A percentile compares a stretch with the other conserved stretches of the same genome.
Conservation (phyloP, 306 rosid genomes). For the Lupinus albus region DNA sequence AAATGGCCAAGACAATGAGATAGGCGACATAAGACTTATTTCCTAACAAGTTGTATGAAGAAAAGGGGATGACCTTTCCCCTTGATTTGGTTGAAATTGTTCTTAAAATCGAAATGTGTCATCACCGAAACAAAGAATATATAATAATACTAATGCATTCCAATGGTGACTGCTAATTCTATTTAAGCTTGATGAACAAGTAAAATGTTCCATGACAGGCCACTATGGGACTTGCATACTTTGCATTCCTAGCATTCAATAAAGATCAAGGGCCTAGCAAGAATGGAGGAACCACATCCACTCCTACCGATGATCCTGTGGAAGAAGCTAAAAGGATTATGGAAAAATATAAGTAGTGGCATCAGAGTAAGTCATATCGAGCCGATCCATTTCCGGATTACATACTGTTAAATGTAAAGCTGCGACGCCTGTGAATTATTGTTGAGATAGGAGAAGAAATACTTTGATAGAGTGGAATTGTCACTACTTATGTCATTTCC, state of each 20-base stretch:
- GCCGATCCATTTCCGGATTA: slow-evolving; percentile 33
- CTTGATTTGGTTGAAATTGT: background rate
- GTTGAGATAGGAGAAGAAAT: slow-evolving; percentile 16
- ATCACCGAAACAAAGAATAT: background rate
- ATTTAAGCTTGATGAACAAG: slow-evolving; percentile 9
- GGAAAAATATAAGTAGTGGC: slow-evolving; percentile 86
- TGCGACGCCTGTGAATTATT: slow-evolving; percentile 18
- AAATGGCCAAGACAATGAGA: too few species aligned
- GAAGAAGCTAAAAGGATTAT: slow-evolving; percentile 92
- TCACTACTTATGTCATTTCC: slow-evolving; percentile 20
- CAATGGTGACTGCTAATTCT: background rate
- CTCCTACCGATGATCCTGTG: slow-evolving; percentile 66
- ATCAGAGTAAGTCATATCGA: slow-evolving; percentile 40
- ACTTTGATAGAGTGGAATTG: slow-evolving; percentile 14
- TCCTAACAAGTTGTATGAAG: background rate
- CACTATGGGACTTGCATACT: slow-evolving; percentile 81
- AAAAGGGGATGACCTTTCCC: background rate
- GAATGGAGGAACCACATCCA: slow-evolving; percentile 44
- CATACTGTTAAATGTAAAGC: slow-evolving; percentile 34
- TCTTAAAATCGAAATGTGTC: background rate
- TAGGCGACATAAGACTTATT: too few species aligned
- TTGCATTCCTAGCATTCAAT: slow-evolving; percentile 78
- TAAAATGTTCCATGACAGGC: slow-evolving; percentile 59
- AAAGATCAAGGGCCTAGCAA: slow-evolving; percentile 68
- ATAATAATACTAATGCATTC: slow-evolving; percentile 12